A percentile compares a stretch with the other conserved stretches of the same genome.
Evolutionary conservation across 2,329 filamentous ascomycete genomes (phyloP).

Genomic region (Cercospora sp.): DNA sequence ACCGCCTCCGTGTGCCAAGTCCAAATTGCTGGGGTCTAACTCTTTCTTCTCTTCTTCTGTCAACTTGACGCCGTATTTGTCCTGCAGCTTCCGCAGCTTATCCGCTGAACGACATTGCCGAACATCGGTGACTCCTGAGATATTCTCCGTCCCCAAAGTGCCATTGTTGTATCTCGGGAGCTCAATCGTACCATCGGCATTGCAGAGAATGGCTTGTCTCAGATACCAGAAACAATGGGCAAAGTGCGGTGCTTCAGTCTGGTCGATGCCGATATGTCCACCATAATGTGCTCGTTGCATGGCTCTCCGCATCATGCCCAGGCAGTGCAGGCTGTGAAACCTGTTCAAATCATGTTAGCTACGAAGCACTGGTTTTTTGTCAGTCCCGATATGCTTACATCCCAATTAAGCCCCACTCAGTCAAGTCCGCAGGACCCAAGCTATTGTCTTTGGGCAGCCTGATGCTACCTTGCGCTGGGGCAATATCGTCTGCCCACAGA

Average conservation of each 20-base stretch:
- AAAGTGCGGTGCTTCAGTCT: constrained; percentile 16
- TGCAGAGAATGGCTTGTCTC: constrained; percentile 14
- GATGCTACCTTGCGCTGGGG: constrained; percentile 6
- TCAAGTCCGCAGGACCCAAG: constrained; percentile 9
- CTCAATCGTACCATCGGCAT: constrained; percentile 19
- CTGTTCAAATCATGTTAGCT: constrained; percentile 1
- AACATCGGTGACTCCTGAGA: constrained; percentile 18
- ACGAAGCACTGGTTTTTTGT: neutral
- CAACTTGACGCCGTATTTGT: constrained; percentile 4
- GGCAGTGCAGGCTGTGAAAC: constrained; percentile 20
- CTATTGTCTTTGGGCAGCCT: constrained; percentile 7
- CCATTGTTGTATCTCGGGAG: constrained; percentile 19
- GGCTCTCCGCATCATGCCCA: constrained; percentile 15
- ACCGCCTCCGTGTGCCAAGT: neutral
- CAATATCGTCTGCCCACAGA: constrained; percentile 16
- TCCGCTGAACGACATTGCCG: constrained; percentile 19
- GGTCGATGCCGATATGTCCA: constrained; percentile 13
- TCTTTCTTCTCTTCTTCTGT: neutral
- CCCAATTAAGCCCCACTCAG: constrained; percentile 14
- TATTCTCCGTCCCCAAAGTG: constrained; percentile 3
- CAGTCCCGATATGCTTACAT: constrained; percentile 8
- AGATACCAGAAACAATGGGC: constrained; percentile 20
- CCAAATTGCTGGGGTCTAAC: neutral
- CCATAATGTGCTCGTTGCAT: constrained; percentile 19
- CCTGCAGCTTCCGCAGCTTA: constrained; percentile 14